Evolutionary conservation across 805 yeast species (phyloP), one percentile per base, ranked within the genome.

Genomic region (Metschnikowia borealis): DNA sequence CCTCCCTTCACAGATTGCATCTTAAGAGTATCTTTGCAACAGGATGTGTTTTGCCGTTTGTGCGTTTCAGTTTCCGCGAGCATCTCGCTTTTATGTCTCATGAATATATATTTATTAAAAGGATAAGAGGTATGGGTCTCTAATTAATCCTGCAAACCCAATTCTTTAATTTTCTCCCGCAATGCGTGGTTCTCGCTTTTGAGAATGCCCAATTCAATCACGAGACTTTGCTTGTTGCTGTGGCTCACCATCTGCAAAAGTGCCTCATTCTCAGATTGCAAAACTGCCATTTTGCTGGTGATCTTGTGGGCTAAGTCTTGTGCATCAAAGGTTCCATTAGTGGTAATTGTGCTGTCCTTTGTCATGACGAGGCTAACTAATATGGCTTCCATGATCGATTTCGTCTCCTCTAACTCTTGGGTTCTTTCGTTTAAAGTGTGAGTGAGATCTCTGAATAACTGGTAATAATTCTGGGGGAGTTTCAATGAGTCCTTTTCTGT

Each of bases 231-330:
- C 39, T 87, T 77, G 62, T 83, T 83, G n/a, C 96, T 89, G 65
- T 77, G 84, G 55, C 90, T 82, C 10, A 87, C 65, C 83, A 87
- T 81, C 58, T 80, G 80, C 53, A 84, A 76, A 68, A 89, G 74
- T 54, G 77, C 82, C 50, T 82, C 83, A 62, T 89, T 89, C 62
- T 89, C 96, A 42, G 76, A 78, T 17, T 80, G 80, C 52, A 89
- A 67, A 50, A 77, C 69, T 48, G 80, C 79, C 55, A 89, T 59
- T 58, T 87, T 81, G 38, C 77, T 75, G 37, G 88, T 72, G 51
- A 87, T 80, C 58, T 84, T 83, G 62, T 88, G 94, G 13, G 91
- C 82, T 43, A 87, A 68, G 49, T 87, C 90, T 59, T 86, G 83
- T 46, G 81, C 85, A 59, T 88, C 95, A 62, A 80, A 85, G 50